Evolutionary conservation across 257 asterid species (phyloP).

Genomic region (Solanum chiquidenum): DNA sequence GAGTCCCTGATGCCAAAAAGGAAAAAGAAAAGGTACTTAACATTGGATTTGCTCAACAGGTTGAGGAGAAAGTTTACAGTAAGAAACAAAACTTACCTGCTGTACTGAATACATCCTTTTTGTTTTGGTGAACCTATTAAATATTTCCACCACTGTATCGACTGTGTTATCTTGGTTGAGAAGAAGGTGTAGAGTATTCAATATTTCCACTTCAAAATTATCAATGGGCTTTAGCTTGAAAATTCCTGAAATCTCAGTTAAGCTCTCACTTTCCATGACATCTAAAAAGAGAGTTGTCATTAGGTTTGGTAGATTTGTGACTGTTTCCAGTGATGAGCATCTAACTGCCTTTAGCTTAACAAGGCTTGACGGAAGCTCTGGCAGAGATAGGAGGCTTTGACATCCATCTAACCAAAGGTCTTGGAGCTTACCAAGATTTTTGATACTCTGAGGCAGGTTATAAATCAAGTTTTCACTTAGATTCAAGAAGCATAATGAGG

Average conservation of each 20-base stretch:
- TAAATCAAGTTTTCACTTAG: conserved; percentile 1
- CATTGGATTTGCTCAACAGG: neutral
- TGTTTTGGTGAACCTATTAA: neutral
- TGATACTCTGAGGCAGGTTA: conserved; percentile 1
- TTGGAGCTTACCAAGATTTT: neutral
- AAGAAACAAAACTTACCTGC: neutral
- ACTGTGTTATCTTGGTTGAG: neutral
- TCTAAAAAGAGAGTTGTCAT: neutral
- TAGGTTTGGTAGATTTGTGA: conserved; percentile 10
- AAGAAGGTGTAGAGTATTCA: neutral
- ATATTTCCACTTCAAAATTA: neutral
- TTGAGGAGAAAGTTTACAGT: neutral
- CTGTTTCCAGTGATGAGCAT: conserved; percentile 2
- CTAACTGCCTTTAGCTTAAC: neutral
- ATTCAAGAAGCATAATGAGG: conserved; percentile 2
- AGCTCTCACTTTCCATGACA: neutral
- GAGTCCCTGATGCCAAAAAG: neutral
- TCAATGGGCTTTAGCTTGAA: conserved; percentile 3
- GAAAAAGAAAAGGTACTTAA: neutral
- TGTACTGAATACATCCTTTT: neutral
- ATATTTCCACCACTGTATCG: neutral
- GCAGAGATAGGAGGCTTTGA: neutral
- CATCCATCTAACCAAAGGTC: conserved; percentile 7
- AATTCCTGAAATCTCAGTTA: conserved; percentile 4
- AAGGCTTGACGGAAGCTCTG: conserved; percentile 4